Conservation (phyloP, 148 eudicot genomes). For the Silene uniflora region DNA sequence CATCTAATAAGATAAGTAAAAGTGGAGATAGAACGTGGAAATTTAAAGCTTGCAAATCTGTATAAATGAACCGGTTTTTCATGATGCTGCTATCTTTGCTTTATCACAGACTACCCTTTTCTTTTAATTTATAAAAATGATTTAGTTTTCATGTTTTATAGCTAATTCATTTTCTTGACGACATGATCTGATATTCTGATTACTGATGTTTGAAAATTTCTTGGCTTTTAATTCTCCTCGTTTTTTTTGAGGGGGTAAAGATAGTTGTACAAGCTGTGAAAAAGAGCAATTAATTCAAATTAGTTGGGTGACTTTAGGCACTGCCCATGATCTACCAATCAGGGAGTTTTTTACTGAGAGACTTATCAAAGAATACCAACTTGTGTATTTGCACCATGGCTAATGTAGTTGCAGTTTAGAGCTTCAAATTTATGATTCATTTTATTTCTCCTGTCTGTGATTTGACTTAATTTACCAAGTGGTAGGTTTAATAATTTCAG, state of each 20-base stretch:
- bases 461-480: neutral
- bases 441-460: neutral
- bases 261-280: neutral
- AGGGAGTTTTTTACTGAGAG: neutral
- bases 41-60: neutral
- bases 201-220: neutral
- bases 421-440: neutral
- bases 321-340: neutral
- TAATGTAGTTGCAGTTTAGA: neutral
- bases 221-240: neutral
- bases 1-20: neutral
- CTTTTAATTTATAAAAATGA: neutral
- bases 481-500: neutral
- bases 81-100: neutral
- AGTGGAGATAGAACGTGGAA: neutral
- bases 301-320: neutral
- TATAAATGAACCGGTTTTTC: neutral
- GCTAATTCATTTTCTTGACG: neutral
- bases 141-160: neutral
- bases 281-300: neutral
- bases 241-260: neutral
- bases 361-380: neutral
- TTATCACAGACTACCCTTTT: neutral
- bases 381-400: neutral
- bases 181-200: neutral